Conservation (phyloP, 805 yeast species). For the Yarrowia divulgata region DNA sequence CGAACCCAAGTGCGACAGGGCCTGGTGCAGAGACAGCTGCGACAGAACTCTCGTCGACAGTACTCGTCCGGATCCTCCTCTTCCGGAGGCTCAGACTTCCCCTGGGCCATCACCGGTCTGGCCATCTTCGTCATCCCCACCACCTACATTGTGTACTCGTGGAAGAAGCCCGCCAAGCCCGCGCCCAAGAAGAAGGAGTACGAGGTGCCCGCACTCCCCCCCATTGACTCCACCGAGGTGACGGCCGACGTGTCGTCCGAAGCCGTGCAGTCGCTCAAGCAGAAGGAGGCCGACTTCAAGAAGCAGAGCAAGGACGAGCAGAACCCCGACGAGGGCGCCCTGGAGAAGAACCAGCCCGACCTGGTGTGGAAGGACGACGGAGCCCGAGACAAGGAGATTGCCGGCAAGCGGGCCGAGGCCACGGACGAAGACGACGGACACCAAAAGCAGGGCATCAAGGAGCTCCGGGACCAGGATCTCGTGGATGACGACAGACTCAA, state of each 20-base stretch:
- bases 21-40: background rate
- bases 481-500: slow-evolving; percentile 13
- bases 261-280: background rate
- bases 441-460: slow-evolving; percentile 28
- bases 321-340: slow-evolving; percentile 5
- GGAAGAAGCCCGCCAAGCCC: slow-evolving; percentile 2
- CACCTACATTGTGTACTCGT: slow-evolving; percentile 35
- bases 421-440: slow-evolving; percentile 19
- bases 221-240: slow-evolving; percentile 5
- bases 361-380: slow-evolving; percentile 20
- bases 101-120: slow-evolving; percentile 7
- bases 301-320: slow-evolving; percentile 10
- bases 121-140: slow-evolving; percentile 12
- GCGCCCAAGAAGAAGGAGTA: slow-evolving; percentile 23
- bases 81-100: background rate
- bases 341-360: slow-evolving; percentile 19
- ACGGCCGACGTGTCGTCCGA: background rate
- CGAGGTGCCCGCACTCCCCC: slow-evolving; percentile 16
- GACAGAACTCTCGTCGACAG: slow-evolving; percentile 2
- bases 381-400: background rate
- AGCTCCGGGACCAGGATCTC: slow-evolving; percentile 18
- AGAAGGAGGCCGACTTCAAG: slow-evolving; percentile 20
- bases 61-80: slow-evolving; percentile 4
- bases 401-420: slow-evolving; percentile 11
- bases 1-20: slow-evolving; percentile 27